A percentile compares a stretch with the other conserved stretches of the same genome.
Evolutionary conservation across 2,329 filamentous ascomycete genomes (phyloP).

Genomic region (Exophiala sp.): DNA sequence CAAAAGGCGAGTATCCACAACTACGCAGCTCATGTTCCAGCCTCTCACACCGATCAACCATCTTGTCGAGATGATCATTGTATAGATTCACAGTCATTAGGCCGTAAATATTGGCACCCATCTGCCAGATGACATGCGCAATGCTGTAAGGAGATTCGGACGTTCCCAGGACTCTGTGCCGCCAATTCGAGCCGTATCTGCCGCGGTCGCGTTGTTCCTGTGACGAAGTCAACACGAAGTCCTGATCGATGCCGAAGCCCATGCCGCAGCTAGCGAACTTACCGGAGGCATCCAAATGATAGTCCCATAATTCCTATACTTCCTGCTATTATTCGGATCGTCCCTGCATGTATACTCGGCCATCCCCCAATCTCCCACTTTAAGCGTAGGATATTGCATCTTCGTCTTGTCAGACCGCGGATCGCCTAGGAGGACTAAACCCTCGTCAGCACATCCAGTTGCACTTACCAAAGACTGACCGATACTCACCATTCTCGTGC

Average conservation of each 20-base stretch:
- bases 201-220: slow-evolving; percentile 19
- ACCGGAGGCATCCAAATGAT: slow-evolving; percentile 19
- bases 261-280: not conserved
- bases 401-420: not conserved
- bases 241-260: not conserved
- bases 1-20: slow-evolving; percentile 13
- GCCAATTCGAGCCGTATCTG: slow-evolving; percentile 13
- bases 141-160: slow-evolving; percentile 10
- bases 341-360: slow-evolving; percentile 15
- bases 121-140: slow-evolving; percentile 19
- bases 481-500: slow-evolving; percentile 14
- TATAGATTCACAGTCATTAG: slow-evolving; percentile 13
- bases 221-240: not conserved
- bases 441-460: not conserved
- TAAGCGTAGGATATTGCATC: slow-evolving; percentile 17
- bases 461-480: not conserved
- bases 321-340: slow-evolving; percentile 12
- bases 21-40: slow-evolving; percentile 3
- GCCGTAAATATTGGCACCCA: slow-evolving; percentile 18
- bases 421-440: slow-evolving; percentile 16
- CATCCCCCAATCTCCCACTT: slow-evolving; percentile 19
- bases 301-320: slow-evolving; percentile 14
- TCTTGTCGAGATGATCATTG: slow-evolving; percentile 9
- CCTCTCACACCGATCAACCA: slow-evolving; percentile 2
- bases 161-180: slow-evolving; percentile 4